Evolutionary conservation across 371 early-diverging fungal genomes (phyloP).

Genomic region (Mortierella sp.): DNA sequence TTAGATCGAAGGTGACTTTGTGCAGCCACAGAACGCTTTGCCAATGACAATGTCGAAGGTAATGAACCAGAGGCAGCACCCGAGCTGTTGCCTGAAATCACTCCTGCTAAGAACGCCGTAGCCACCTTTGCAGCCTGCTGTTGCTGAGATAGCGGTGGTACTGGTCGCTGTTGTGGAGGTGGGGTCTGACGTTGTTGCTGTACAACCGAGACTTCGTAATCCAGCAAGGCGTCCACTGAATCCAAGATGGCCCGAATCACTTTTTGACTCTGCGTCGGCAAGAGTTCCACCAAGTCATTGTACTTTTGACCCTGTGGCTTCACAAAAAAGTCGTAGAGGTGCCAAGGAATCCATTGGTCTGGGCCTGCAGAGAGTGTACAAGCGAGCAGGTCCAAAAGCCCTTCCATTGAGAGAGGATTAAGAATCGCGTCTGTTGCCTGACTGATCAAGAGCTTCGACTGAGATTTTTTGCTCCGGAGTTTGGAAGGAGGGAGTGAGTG

Average conservation of each 20-base stretch:
- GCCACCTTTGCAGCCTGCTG: background rate
- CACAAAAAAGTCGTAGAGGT: constrained; percentile 43
- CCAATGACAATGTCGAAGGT: constrained; percentile 13
- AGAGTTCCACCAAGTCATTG: constrained; percentile 29
- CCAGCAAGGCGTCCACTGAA: constrained; percentile 25
- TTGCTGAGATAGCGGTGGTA: background rate
- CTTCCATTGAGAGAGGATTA: constrained; percentile 22
- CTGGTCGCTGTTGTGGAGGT: constrained; percentile 2
- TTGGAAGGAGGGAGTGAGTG: too few species aligned
- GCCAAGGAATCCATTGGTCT: constrained; percentile 48
- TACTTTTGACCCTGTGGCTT: constrained; percentile 28
- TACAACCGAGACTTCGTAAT: constrained; percentile 16
- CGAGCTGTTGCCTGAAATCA: background rate
- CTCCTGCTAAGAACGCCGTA: background rate
- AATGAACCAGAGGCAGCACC: background rate
- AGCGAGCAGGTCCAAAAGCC: constrained; percentile 20
- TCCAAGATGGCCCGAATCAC: constrained; percentile 27
- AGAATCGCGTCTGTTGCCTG: constrained; percentile 28
- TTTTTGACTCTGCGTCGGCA: constrained; percentile 43
- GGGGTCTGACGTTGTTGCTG: constrained; percentile 3
- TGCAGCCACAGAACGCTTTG: background rate
- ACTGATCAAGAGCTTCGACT: constrained; percentile 10
- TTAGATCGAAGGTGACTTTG: constrained; percentile 28
- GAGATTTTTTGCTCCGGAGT: constrained; percentile 23
- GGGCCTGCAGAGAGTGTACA: constrained; percentile 29